A percentile compares a stretch with the other conserved stretches of the same genome.
phyloP scores from a whole-genome alignment of 805 yeast species.

The Suhomyces sp. region DNA sequence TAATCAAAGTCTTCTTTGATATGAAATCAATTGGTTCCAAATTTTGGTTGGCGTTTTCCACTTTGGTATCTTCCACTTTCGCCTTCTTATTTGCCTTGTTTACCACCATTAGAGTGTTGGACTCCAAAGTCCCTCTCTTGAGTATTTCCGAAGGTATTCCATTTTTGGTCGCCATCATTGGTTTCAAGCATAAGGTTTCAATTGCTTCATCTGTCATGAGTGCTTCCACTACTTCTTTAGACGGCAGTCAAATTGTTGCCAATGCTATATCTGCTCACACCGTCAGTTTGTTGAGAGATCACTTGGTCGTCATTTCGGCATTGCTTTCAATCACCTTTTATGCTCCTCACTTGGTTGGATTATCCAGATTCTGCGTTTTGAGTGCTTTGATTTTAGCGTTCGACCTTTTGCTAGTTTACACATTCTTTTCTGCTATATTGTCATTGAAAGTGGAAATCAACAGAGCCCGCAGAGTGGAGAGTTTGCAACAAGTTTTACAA shows the following conservation, averaged over 20 bases:
- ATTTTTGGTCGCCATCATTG: constrained; percentile 86
- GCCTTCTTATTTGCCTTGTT: constrained; percentile 78
- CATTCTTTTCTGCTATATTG: constrained; percentile 80
- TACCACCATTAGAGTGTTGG: constrained; percentile 54
- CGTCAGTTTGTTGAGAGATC: constrained; percentile 66
- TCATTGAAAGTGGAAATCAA: constrained; percentile 87
- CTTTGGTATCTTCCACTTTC: constrained; percentile 73
- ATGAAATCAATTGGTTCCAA: constrained; percentile 78
- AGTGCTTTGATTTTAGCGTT: constrained; percentile 65
- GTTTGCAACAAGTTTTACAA: constrained; percentile 74
- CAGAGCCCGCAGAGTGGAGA: constrained; percentile 77
- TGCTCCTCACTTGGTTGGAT: constrained; percentile 66
- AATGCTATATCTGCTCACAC: constrained; percentile 43
- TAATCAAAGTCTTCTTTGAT: constrained; percentile 68
- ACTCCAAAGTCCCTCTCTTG: constrained; percentile 63
- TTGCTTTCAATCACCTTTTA: constrained; percentile 64
- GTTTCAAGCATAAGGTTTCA: constrained; percentile 80
- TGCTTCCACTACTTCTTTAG: constrained; percentile 29
- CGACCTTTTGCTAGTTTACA: constrained; percentile 70
- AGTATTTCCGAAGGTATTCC: constrained; percentile 90
- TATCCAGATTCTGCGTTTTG: constrained; percentile 77
- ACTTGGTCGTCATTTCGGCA: constrained; percentile 66
- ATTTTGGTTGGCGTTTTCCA: constrained; percentile 82
- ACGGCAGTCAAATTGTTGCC: constrained; percentile 43
- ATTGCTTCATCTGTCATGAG: constrained; percentile 60